These are phyloP conservation scores for Stephania japonica DNA, from an alignment of 164 flowering plant genomes.

Conservation along the genomic window DNA sequence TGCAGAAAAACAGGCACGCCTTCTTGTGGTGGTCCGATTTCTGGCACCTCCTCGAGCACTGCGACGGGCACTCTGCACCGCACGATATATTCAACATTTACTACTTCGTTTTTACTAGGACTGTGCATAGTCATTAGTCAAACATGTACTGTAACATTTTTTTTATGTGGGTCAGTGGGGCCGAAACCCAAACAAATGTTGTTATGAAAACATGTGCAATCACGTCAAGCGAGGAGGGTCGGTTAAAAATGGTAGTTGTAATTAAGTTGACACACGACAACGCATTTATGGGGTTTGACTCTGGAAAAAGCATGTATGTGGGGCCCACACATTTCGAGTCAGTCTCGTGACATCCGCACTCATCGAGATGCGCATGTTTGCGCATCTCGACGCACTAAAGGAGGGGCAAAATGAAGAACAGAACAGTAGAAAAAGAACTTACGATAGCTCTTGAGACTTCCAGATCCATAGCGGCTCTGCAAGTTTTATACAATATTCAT, in stretches of 20 bases:
- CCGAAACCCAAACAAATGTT: no score
- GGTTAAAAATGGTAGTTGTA: no score
- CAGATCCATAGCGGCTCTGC: conserved; percentile 25
- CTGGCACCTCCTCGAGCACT: conserved; percentile 43
- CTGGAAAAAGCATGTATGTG: background rate
- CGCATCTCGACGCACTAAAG: background rate
- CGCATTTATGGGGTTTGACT: background rate
- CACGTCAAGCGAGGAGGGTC: no score
- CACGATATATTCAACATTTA: no score
- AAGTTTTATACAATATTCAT: background rate
- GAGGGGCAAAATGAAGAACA: background rate
- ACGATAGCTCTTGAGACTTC: conserved; percentile 36
- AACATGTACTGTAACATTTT: background rate
- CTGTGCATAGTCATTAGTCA: background rate
- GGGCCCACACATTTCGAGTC: no score
- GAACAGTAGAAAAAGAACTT: conserved; percentile 16
- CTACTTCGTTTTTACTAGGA: background rate
- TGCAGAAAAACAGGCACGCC: conserved; percentile 51
- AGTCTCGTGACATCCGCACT: background rate
- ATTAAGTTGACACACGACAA: background rate
- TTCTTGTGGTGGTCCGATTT: conserved; percentile 38
- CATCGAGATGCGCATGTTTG: background rate
- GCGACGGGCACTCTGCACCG: conserved; percentile 39
- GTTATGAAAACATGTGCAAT: no score
- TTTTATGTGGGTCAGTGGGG: no score